Conservation (phyloP, 2,329 filamentous ascomycete genomes). For the Periconia sp. region DNA sequence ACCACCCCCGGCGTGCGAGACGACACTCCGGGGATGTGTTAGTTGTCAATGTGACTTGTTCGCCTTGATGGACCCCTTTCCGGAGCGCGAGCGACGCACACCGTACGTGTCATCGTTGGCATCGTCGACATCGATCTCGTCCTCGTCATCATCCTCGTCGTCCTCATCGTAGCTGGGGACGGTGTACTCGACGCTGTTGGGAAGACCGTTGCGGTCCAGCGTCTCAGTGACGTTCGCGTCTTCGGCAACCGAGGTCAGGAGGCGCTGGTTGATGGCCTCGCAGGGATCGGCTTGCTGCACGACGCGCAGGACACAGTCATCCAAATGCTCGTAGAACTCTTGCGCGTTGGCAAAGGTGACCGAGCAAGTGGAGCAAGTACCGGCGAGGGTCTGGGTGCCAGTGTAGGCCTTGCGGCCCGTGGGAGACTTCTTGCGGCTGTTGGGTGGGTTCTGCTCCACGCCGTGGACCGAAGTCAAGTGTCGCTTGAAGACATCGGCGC, state of each 20-base stretch:
- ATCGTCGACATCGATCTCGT: constrained; percentile 59
- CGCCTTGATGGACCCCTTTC: constrained; percentile 59
- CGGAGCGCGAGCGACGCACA: constrained; percentile 51
- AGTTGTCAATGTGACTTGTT: constrained; percentile 57
- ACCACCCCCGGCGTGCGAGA: constrained; percentile 44
- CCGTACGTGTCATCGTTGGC: constrained; percentile 62
- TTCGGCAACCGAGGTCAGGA: constrained; percentile 47
- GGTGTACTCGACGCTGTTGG: constrained; percentile 53
- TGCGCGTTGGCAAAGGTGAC: constrained; percentile 84
- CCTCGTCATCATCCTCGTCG: constrained; percentile 67
- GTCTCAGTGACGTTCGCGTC: constrained; percentile 48
- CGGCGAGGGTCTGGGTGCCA: constrained; percentile 75
- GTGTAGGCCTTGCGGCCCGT: constrained; percentile 68
- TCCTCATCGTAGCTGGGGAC: constrained; percentile 58
- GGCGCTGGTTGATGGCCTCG: constrained; percentile 51
- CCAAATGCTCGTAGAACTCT: constrained; percentile 96
- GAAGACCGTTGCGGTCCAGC: constrained; percentile 46
- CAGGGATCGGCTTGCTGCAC: constrained; percentile 55
- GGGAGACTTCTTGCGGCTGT: constrained; percentile 78
- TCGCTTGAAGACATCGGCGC: constrained; percentile 94
- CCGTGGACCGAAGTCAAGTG: constrained; percentile 89
- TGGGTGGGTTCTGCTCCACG: constrained; percentile 91
- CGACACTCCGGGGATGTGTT: constrained; percentile 58
- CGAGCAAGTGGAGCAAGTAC: constrained; percentile 91
- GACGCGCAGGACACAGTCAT: constrained; percentile 69